Conservation (phyloP, 2,329 filamentous ascomycete species). For the Pseudocercospora pini-densiflorae region DNA sequence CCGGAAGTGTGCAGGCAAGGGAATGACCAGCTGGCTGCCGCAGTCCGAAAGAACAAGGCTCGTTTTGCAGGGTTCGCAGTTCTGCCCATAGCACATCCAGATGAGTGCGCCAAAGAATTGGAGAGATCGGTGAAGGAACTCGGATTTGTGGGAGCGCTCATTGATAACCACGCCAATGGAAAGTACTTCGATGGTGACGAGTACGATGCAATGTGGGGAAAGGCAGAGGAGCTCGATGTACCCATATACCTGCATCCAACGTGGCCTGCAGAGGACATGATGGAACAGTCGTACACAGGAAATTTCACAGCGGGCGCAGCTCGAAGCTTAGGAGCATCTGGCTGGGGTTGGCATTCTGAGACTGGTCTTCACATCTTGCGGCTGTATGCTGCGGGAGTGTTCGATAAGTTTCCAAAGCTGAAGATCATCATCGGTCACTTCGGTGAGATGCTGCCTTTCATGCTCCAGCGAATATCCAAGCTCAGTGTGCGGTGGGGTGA, state of each 20-base stretch:
- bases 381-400: conserved; percentile 59
- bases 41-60: conserved; percentile 33
- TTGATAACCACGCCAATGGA: conserved; percentile 43
- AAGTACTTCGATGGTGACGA: conserved; percentile 41
- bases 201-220: conserved; percentile 39
- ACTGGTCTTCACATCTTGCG: conserved; percentile 55
- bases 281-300: conserved; percentile 35
- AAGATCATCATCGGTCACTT: conserved; percentile 63
- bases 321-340: conserved; percentile 46
- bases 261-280: conserved; percentile 46
- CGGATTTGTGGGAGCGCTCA: conserved; percentile 42
- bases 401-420: conserved; percentile 58
- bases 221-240: conserved; percentile 51
- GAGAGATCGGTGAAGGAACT: conserved; percentile 38
- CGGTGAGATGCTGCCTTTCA: conserved; percentile 63
- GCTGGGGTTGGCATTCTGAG: conserved; percentile 58
- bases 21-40: conserved; percentile 41
- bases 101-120: conserved; percentile 40
- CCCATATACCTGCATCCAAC: conserved; percentile 59
- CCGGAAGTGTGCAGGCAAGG: conserved; percentile 35
- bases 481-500: conserved; percentile 37
- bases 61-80: conserved; percentile 43
- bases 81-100: conserved; percentile 39
- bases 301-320: conserved; percentile 42
- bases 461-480: conserved; percentile 54